phyloP scores from a whole-genome alignment of 305 asterid genomes.

The Plantago rigida region DNA sequence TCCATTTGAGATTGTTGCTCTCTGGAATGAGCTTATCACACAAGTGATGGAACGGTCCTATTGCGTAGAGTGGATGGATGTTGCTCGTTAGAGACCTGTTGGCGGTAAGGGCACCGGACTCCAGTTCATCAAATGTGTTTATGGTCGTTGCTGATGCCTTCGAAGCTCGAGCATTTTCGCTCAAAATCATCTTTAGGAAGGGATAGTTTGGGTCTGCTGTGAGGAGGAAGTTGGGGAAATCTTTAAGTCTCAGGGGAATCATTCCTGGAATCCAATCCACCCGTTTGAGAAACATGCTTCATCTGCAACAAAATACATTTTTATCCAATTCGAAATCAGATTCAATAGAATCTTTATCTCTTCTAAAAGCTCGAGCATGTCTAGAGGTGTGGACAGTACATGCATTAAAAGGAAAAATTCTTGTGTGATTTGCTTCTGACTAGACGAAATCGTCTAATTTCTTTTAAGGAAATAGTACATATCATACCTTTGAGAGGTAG shows the following conservation, averaged over 20 bases:
- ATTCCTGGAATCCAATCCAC: slow-evolving; percentile 39
- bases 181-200: slow-evolving; percentile 27
- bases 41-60: slow-evolving; percentile 34
- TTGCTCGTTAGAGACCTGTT: slow-evolving; percentile 9
- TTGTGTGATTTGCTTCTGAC: not conserved
- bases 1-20: not conserved
- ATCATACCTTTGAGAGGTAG: slow-evolving; percentile 36
- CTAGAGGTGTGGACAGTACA: too few relatives aligned
- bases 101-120: slow-evolving; percentile 29
- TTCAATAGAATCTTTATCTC: too few relatives aligned
- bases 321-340: too few relatives aligned
- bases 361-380: too few relatives aligned
- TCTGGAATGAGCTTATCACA: not conserved
- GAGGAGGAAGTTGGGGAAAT: slow-evolving; percentile 37
- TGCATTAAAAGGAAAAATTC: not conserved
- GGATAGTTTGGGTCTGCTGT: slow-evolving; percentile 34
- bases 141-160: slow-evolving; percentile 28
- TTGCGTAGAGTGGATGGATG: slow-evolving; percentile 22
- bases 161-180: slow-evolving; percentile 21
- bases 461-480: not conserved
- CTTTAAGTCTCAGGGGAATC: slow-evolving; percentile 30
- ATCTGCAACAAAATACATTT: slow-evolving; percentile 23
- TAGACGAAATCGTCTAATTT: not conserved
- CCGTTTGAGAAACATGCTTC: slow-evolving; percentile 34
- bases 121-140: slow-evolving; percentile 35